Base-by-base conservation (phyloP, 2,329 filamentous ascomycete genomes). In the Orbilia javanica region DNA sequence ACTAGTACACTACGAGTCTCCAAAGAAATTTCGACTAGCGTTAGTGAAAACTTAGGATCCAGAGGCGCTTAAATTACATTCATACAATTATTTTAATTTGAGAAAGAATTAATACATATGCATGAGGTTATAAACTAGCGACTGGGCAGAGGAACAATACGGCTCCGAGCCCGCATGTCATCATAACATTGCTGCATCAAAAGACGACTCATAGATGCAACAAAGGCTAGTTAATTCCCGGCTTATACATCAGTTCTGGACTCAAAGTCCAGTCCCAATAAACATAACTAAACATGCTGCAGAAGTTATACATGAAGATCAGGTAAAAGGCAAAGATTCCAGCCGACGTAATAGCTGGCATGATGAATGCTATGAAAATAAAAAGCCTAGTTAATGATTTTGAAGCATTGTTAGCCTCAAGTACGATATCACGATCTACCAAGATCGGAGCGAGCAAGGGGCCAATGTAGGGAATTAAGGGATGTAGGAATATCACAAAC, bases 201-300 rank as follows among this genome's bases (percentile, higher is more conserved):
- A n/a, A n/a, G n/a, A n/a, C n/a, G n/a, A n/a, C n/a, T 5, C 36
- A 15, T 15, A 15, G 13, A 8, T 39, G 3, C 5, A 15, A 15
- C 8, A 15, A 11, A 1, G 1, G n/a, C 36, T 39, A 39, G 11
- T 15, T 15, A 5, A 11, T 11, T 13, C 3, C n/a, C 36, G 36
- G 36, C 8, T 39, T 39, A 39, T 39, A 3, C 36, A 39, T 39
- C 13, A 39, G 36, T 3, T 15, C n/a, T 39, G 31, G 20, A 25
- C 27, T 25, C 55, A 60, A 42, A n/a, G 34, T 39, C 55, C 55
- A 60, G 10, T 60, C 55, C 55, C 55, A 60, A n/a, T 42, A 42
- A n/a, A 60, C 13, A 42, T 22, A 60, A 3, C 15, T 10, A 10
- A 42, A 27, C 3, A 60, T 20, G 10, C 3, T 2, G 10, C n/a